These are phyloP conservation scores for Ophiostoma ips DNA, from an alignment of 2,329 filamentous ascomycete genomes.

Conservation along the genomic window DNA sequence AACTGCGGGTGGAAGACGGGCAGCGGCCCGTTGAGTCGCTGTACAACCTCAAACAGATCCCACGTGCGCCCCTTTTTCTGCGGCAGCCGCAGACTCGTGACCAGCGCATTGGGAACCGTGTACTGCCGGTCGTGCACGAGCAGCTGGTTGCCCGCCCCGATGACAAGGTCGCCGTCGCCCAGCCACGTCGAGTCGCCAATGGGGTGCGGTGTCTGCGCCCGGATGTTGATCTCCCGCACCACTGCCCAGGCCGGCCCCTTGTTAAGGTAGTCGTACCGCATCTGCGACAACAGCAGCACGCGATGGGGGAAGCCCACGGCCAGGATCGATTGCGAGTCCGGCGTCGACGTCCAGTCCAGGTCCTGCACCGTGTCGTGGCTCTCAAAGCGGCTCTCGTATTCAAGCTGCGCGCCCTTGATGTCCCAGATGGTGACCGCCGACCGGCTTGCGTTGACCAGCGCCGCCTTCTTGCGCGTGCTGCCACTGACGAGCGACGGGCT, in stretches of 20 bases:
- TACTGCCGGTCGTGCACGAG: conserved; percentile 73
- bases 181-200: conserved; percentile 93
- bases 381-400: conserved; percentile 65
- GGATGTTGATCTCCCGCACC: conserved; percentile 68
- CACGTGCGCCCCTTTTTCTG: conserved; percentile 36
- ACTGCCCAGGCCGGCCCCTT: conserved; percentile 80
- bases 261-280: conserved; percentile 84
- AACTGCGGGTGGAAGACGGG: conserved; percentile 90
- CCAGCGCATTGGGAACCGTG: conserved; percentile 44
- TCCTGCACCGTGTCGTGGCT: conserved; percentile 65
- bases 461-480: conserved; percentile 75
- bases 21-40: conserved; percentile 71
- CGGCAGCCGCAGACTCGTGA: conserved; percentile 36
- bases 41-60: conserved; percentile 70
- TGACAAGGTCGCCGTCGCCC: conserved; percentile 67
- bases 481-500: conserved; percentile 69
- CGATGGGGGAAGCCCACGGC: conserved; percentile 87
- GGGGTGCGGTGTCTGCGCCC: conserved; percentile 71
- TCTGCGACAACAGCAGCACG: conserved; percentile 68
- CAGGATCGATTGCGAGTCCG: conserved; percentile 75
- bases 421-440: conserved; percentile 86
- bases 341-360: conserved; percentile 87
- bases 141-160: conserved; percentile 83
- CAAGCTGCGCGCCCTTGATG: conserved; percentile 63
- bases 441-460: conserved; percentile 59